Percentiles rank a stretch among this genome's conserved stretches.
Evolutionary conservation across 495 filamentous ascomycete species (phyloP).

Genomic region (Trichoderma orchidacearum): DNA sequence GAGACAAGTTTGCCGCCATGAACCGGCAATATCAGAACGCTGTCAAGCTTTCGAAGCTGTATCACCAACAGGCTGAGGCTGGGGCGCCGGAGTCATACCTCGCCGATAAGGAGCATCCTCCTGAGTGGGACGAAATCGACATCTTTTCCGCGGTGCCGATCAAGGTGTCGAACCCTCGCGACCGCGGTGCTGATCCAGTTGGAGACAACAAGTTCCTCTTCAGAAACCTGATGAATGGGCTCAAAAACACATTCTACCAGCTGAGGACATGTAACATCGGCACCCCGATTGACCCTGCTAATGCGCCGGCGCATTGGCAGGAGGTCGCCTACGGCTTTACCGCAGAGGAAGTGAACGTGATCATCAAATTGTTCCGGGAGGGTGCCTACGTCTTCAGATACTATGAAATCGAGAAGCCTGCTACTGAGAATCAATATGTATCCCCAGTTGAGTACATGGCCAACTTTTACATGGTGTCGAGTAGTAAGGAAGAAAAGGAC

Average conservation of each 20-base stretch:
- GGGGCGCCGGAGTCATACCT: conserved; percentile 64
- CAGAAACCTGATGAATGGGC: conserved; percentile 91
- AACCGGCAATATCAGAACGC: conserved; percentile 90
- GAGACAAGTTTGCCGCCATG: conserved; percentile 97
- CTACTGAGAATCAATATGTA: conserved; percentile 57
- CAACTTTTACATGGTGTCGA: conserved; percentile 83
- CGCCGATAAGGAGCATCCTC: conserved; percentile 62
- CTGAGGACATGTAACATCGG: conserved; percentile 71
- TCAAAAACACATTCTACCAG: conserved; percentile 95
- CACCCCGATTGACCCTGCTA: conserved; percentile 57
- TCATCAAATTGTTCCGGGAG: conserved; percentile 94
- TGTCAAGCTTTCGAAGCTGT: conserved; percentile 73
- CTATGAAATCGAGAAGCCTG: conserved; percentile 76
- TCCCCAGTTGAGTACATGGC: conserved; percentile 81
- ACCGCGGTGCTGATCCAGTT: conserved; percentile 84
- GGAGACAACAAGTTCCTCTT: conserved; percentile 97
- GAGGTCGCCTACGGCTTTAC: conserved; percentile 96
- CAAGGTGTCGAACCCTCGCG: conserved; percentile 84
- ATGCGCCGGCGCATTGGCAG: conserved; percentile 79
- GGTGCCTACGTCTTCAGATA: conserved; percentile 93
- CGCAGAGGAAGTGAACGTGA: conserved; percentile 90
- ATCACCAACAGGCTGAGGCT: conserved; percentile 52
- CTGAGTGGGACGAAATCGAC: conserved; percentile 95
- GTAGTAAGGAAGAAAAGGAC: conserved; percentile 93
- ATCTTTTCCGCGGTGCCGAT: conserved; percentile 95